Percentiles rank a stretch among this genome's conserved stretches.
Evolutionary conservation across 78 protist genomes (phyloP).

Genomic region (Dictyostelium capitatum): DNA sequence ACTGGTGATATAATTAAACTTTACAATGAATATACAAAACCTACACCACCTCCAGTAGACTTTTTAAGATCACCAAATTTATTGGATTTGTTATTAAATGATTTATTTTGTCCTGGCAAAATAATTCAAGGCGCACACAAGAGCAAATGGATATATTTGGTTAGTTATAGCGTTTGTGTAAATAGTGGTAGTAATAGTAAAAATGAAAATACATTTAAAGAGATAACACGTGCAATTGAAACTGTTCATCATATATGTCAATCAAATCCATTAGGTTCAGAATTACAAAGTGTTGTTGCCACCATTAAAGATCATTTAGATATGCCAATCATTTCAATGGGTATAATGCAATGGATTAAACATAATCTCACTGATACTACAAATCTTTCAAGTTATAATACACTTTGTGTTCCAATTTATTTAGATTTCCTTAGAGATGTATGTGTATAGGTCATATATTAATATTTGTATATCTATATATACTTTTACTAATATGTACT

Average conservation of each 20-base stretch:
- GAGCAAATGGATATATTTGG: conserved; percentile 58
- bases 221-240: conserved; percentile 48
- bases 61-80: conserved; percentile 57
- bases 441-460: neutral
- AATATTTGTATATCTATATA: neutral
- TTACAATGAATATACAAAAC: conserved; percentile 57
- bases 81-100: conserved; percentile 41
- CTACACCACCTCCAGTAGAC: conserved; percentile 61
- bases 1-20: conserved; percentile 79
- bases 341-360: conserved; percentile 75
- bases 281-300: conserved; percentile 43
- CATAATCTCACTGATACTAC: conserved; percentile 37
- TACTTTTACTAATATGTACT: neutral
- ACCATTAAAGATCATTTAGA: conserved; percentile 44
- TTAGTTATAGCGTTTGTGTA: conserved; percentile 38
- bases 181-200: neutral
- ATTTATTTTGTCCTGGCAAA: conserved; percentile 66
- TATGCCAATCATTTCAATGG: conserved; percentile 74
- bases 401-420: conserved; percentile 69
- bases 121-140: conserved; percentile 23
- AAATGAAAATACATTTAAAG: neutral
- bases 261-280: conserved; percentile 68
- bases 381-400: conserved; percentile 57
- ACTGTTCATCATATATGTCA: conserved; percentile 52
- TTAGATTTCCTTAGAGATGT: conserved; percentile 78